Evolutionary conservation across 345 rosid species (phyloP), one percentile per base, ranked within the genome.

Genomic region (Erodium maritimum): DNA sequence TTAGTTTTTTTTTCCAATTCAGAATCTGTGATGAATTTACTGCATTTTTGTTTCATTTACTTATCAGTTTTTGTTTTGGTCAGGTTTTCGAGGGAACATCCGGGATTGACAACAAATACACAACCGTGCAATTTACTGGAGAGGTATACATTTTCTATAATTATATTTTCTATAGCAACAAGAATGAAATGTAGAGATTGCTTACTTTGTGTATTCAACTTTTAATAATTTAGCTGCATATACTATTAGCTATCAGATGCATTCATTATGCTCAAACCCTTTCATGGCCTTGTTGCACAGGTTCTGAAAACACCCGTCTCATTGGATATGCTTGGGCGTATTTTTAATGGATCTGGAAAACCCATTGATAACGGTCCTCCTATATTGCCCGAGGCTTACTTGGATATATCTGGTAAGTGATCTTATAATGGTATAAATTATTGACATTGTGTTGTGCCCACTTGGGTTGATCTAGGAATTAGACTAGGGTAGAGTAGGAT

Each of bases 361-460:
- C 95, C 97, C 66, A 90, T 90, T 71, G 97, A 90, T 71, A 90
- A 90, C 63, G 97, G 97, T 58, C 97, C 97, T 60, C 90, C 95
- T 42, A 90, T 90, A 60, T 73, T 90, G 68, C 97, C 95, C 0
- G 97, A 90, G 82, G 91, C 95, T 8, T 90, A 90, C 77, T 79
- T 90, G 70, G 97, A 90, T 69, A 90, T 90, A 68, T 90, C 91
- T 69, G 98, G 98, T 86, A 54, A 70, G 71, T 65, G 16, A 46
- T 63, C 22, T 63, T 11, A 5, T 21, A 14, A 20, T 17, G 37
- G 33, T 58, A 17, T 50, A 5, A 55, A 65, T 58, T 11, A 24
- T 61, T 29, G 37, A 29, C 9, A 29, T 29, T 29, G 8, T 29
- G 37, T 29, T 29, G 37, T 11, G 5, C 9, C n/a, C n/a, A n/a